Conservation (phyloP, 352 stramenopile species). For the Pythium dissotocum region DNA sequence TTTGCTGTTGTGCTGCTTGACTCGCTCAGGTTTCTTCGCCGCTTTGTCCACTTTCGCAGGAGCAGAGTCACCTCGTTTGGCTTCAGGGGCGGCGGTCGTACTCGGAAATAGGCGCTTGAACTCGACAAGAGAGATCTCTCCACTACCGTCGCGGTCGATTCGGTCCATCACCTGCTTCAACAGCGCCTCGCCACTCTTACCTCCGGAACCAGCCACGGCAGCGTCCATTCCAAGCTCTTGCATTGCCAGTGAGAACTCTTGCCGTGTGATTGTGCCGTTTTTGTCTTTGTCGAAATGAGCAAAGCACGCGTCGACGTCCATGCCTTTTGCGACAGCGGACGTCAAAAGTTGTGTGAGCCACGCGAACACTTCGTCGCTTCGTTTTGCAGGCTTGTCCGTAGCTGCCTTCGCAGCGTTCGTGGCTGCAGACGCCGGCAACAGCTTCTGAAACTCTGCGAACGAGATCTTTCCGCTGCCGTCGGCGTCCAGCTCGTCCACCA, state of each 20-base stretch:
- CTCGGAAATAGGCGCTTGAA: constrained; percentile 59
- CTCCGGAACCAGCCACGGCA: constrained; percentile 8
- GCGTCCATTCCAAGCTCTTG: constrained; percentile 46
- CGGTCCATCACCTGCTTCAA: constrained; percentile 44
- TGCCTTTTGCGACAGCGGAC: constrained; percentile 42
- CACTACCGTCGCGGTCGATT: constrained; percentile 68
- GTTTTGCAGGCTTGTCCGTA: neutral
- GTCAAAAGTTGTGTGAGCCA: constrained; percentile 48
- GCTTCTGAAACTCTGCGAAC: constrained; percentile 54
- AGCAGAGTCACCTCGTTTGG: neutral
- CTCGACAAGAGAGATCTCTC: constrained; percentile 57
- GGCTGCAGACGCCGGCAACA: constrained; percentile 28
- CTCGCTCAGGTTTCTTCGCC: neutral
- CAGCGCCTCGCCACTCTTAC: constrained; percentile 16
- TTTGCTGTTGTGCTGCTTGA: neutral
- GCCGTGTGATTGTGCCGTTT: constrained; percentile 55
- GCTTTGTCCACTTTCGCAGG: neutral
- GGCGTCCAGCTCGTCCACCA: constrained; percentile 49
- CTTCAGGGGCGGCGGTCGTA: neutral
- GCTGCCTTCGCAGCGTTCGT: neutral
- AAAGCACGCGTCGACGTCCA: constrained; percentile 67
- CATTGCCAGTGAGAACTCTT: constrained; percentile 65
- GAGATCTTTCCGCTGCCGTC: constrained; percentile 61
- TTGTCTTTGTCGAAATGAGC: constrained; percentile 85
- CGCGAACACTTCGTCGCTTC: constrained; percentile 29